These are phyloP conservation scores for Pisolithus albus DNA, from an alignment of 768 basidiomycete species.

Conservation along the genomic window DNA sequence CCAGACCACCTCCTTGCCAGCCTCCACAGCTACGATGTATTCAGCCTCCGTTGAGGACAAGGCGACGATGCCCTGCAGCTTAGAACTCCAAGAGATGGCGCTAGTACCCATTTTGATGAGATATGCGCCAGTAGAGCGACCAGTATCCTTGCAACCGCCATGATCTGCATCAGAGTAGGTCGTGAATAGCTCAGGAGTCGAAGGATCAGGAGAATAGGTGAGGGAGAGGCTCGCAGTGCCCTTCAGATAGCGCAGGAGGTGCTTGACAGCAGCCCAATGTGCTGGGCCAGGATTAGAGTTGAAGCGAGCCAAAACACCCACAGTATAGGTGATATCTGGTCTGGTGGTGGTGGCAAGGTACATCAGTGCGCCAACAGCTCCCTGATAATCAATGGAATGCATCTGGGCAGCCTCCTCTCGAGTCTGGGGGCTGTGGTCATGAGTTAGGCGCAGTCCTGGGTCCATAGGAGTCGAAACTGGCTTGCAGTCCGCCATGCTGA, in stretches of 20 bases:
- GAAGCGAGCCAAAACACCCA: too few relatives aligned
- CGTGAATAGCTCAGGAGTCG: constrained; percentile 8
- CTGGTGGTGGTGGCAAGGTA: constrained; percentile 4
- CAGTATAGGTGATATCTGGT: too few relatives aligned
- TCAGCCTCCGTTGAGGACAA: neutral
- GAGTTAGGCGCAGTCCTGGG: neutral
- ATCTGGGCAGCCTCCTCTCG: constrained; percentile 2
- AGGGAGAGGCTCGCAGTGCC: too few relatives aligned
- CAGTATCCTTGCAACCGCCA: constrained; percentile 19
- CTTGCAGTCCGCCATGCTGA: constrained; percentile 16
- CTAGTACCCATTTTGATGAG: constrained; percentile 13
- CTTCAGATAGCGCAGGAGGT: too few relatives aligned
- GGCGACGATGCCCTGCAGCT: constrained; percentile 20
- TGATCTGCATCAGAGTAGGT: constrained; percentile 26
- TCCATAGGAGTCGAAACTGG: constrained; percentile 16
- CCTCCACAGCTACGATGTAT: neutral
- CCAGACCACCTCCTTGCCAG: neutral
- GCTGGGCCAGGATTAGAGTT: too few relatives aligned
- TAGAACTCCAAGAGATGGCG: constrained; percentile 17
- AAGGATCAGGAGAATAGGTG: neutral
- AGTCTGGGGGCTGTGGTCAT: constrained; percentile 1
- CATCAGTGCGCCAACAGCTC: constrained; percentile 6
- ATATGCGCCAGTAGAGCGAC: constrained; percentile 27
- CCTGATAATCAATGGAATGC: constrained; percentile 10
- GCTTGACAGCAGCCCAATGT: too few relatives aligned